Evolutionary conservation across 192 early-diverging fungal genomes (phyloP), one percentile per base, ranked within the genome.

Genomic region (Gamsiella multidivaricata): DNA sequence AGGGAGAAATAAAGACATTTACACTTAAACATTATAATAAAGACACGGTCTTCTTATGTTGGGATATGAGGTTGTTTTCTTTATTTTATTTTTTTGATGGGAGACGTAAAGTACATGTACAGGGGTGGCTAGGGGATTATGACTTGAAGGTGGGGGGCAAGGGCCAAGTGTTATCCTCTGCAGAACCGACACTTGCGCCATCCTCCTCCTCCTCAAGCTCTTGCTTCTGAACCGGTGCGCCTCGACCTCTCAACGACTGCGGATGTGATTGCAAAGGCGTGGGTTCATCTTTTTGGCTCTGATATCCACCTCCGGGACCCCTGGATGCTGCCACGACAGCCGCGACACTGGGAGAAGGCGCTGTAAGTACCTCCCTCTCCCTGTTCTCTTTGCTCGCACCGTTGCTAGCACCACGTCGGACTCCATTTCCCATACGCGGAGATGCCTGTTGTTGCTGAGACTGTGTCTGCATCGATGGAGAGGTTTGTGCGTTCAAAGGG

Each of bases 231-330:
- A 39, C 12, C 12, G 37, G 9, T 18, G 29, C 22, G 42, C 47
- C 18, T 5, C 37, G 20, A 43, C 15, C 18, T 15, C 10, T 23
- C 41, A 37, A 15, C 22, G 42, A 23, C 15, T 65, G n/a, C n/a
- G 32, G 63, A 25, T 54, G 51, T 54, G 61, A 11, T 25, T 31
- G 23, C 46, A 18, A 18, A 9, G 59, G 43, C 43, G 41, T 11
- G 23, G 66, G 5, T 9, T 54, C 11, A 0, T 32, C 39, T 3
- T 39, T 33, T 17, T 65, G 49, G 22, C 59, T 60, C 41, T 71
- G 71, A 17, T 74, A 74, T 29, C 71, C 71, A 18, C 71, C 71
- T 54, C 71, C 63, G 12, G 57, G 39, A 11, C 71, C 71, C 12
- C 63, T 46, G 28, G 63, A 65, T 3, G 71, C 56, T 3, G 51